These are phyloP conservation scores for Penicillium arizonense DNA, from an alignment of 495 filamentous ascomycete genomes.

Conservation along the genomic window DNA sequence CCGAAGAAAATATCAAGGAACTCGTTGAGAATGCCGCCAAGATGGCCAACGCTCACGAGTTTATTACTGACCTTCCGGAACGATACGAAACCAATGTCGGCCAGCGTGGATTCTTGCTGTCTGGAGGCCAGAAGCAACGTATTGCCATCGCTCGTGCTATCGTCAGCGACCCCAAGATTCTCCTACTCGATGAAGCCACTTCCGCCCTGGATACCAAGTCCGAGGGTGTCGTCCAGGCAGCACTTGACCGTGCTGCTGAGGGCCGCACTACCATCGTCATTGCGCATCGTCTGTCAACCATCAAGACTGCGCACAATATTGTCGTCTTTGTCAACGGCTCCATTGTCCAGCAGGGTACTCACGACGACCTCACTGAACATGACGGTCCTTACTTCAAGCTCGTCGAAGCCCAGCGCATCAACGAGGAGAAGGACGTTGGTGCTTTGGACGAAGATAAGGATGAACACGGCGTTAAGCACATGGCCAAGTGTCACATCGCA, in stretches of 20 bases:
- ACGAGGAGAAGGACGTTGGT: slow-evolving; percentile 55
- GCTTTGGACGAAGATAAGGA: slow-evolving; percentile 22
- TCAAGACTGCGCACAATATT: slow-evolving; percentile 88
- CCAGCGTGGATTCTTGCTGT: slow-evolving; percentile 83
- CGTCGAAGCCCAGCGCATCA: slow-evolving; percentile 63
- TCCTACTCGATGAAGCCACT: slow-evolving; percentile 90
- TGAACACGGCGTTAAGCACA: neutral
- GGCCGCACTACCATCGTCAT: slow-evolving; percentile 94
- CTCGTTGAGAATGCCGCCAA: slow-evolving; percentile 72
- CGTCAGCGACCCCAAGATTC: slow-evolving; percentile 84
- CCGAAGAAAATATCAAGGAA: slow-evolving; percentile 59
- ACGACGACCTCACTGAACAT: slow-evolving; percentile 62
- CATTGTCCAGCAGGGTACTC: slow-evolving; percentile 63
- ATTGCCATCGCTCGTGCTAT: slow-evolving; percentile 83
- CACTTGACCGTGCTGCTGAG: slow-evolving; percentile 75
- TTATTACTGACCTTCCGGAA: slow-evolving; percentile 74
- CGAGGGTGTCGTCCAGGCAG: slow-evolving; percentile 88
- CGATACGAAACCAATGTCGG: slow-evolving; percentile 90
- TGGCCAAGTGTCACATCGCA: too few relatives aligned
- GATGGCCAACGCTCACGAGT: slow-evolving; percentile 88
- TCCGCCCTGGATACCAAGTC: slow-evolving; percentile 87
- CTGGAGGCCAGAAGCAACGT: slow-evolving; percentile 91
- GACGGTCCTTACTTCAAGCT: slow-evolving; percentile 52
- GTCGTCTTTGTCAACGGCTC: slow-evolving; percentile 81
- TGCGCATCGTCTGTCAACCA: slow-evolving; percentile 87